These are phyloP conservation scores for Rhizopogon salebrosus DNA, from an alignment of 768 basidiomycete genomes.

Conservation along the genomic window DNA sequence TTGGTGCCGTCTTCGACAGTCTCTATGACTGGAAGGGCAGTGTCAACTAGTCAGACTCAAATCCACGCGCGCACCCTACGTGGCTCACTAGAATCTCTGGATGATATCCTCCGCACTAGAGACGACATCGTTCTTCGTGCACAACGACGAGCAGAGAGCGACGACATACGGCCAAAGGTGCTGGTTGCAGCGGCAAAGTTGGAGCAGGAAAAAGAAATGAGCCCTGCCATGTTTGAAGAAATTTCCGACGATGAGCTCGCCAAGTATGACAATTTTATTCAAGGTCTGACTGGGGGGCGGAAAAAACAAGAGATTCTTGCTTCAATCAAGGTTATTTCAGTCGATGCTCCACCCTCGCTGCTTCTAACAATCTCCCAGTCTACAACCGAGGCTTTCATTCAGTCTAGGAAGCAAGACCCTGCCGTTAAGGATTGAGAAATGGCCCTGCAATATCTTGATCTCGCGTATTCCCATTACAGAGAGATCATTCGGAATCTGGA, in stretches of 20 bases:
- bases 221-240: slow-evolving; percentile 86
- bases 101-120: slow-evolving; percentile 61
- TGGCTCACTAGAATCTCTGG: slow-evolving; percentile 71
- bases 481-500: slow-evolving; percentile 83
- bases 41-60: slow-evolving; percentile 45
- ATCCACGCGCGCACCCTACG: slow-evolving; percentile 65
- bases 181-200: slow-evolving; percentile 60
- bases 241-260: slow-evolving; percentile 71
- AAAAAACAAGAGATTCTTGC: slow-evolving; percentile 63
- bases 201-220: slow-evolving; percentile 62
- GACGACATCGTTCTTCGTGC: slow-evolving; percentile 61
- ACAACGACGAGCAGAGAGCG: slow-evolving; percentile 51
- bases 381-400: slow-evolving; percentile 68
- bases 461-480: slow-evolving; percentile 81
- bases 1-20: slow-evolving; percentile 65
- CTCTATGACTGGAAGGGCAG: slow-evolving; percentile 23
- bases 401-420: slow-evolving; percentile 74
- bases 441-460: slow-evolving; percentile 76
- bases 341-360: not conserved
- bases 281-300: slow-evolving; percentile 47
- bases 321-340: slow-evolving; percentile 55
- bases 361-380: slow-evolving; percentile 32
- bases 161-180: slow-evolving; percentile 72
- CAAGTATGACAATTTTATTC: slow-evolving; percentile 77
- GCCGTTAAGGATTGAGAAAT: slow-evolving; percentile 75